Evolutionary conservation across 2,329 filamentous ascomycete genomes (phyloP).

Genomic region (Colletotrichum sp.): DNA sequence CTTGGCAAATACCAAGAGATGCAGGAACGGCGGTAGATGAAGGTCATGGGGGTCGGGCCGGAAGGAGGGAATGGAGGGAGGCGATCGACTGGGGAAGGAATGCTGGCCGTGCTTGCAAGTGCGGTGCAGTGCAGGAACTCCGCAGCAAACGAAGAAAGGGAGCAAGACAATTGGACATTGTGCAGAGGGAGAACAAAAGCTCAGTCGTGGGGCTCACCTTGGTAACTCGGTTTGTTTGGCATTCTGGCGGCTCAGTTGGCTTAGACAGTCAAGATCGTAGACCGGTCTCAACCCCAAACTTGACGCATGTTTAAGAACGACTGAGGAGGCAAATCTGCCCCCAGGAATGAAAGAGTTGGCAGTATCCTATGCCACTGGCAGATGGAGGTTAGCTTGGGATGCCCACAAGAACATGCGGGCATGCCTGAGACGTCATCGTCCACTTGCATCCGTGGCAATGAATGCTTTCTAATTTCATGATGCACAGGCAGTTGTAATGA

Average conservation of each 20-base stretch:
- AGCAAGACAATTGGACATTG: neutral
- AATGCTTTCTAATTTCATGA: neutral
- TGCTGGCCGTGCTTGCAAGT: neutral
- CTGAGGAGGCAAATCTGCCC: neutral
- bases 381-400: neutral
- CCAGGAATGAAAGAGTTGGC: neutral
- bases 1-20: slow-evolving; percentile 21
- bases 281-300: neutral
- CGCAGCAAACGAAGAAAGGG: neutral
- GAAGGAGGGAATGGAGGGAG: slow-evolving; percentile 7
- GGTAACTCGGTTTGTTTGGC: neutral
- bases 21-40: slow-evolving; percentile 22
- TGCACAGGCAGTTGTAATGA: neutral
- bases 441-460: neutral
- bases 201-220: neutral
- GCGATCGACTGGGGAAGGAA: neutral
- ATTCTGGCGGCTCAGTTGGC: neutral
- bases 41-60: neutral
- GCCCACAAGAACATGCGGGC: neutral
- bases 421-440: neutral
- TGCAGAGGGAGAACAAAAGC: neutral
- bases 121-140: neutral
- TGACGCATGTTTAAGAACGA: neutral
- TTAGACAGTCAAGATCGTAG: neutral
- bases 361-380: neutral